A percentile compares a stretch with the other conserved stretches of the same genome.
These are phyloP conservation scores for Hsuehochloa calcarea DNA, from an alignment of 176 grass and related monocot species.

Conservation along the genomic window DNA sequence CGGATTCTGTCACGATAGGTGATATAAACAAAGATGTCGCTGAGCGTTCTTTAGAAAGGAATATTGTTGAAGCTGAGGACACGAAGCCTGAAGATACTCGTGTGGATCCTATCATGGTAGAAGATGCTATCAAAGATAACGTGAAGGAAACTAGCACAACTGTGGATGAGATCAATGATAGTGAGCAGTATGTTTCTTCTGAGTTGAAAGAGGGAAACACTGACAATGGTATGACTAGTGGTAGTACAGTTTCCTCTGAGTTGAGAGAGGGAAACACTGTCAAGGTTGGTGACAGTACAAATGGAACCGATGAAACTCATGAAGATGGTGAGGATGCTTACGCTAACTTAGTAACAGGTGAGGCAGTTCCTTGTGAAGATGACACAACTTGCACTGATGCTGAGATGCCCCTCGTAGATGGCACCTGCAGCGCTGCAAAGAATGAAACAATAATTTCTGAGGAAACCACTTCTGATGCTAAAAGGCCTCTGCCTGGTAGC, in stretches of 20 bases:
- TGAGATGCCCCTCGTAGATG: slow-evolving; percentile 6
- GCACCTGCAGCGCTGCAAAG: neutral
- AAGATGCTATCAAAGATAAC: slow-evolving; percentile 6
- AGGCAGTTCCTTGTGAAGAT: slow-evolving; percentile 23
- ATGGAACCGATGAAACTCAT: neutral
- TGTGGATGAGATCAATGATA: slow-evolving; percentile 6
- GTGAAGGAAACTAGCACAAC: neutral
- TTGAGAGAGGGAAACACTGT: neutral
- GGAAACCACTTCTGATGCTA: slow-evolving; percentile 6
- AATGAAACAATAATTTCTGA: neutral
- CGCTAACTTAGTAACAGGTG: neutral
- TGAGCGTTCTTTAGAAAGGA: neutral
- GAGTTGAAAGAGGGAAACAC: slow-evolving; percentile 4
- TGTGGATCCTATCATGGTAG: slow-evolving; percentile 3
- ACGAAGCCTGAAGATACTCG: neutral
- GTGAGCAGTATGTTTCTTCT: neutral
- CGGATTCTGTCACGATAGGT: neutral
- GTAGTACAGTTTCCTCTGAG: neutral
- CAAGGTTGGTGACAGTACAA: neutral
- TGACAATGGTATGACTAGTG: neutral
- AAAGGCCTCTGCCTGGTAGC: slow-evolving; percentile 16
- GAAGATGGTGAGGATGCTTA: slow-evolving; percentile 5
- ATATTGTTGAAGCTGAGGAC: neutral
- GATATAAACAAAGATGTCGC: slow-evolving; percentile 25
- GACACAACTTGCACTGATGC: slow-evolving; percentile 1